phyloP scores from a whole-genome alignment of 371 early-diverging fungal genomes.

The Catenaria anguillulae region DNA sequence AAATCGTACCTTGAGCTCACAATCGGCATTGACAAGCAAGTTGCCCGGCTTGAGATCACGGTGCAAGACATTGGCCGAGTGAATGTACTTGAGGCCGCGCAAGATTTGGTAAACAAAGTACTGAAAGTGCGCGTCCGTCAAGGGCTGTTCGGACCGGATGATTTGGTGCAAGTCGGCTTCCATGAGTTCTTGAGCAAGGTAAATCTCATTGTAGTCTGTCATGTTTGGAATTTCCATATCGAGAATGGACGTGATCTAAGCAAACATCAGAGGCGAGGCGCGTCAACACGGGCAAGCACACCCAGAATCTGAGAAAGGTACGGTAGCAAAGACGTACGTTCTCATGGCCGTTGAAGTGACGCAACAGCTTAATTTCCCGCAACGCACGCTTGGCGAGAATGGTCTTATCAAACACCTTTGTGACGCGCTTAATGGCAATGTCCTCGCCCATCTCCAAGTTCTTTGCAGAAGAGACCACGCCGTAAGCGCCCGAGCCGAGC shows the following conservation, averaged over 20 bases:
- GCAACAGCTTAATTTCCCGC: conserved; percentile 74
- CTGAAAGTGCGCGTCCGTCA: conserved; percentile 94
- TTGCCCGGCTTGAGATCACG: conserved; percentile 96
- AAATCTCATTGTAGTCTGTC: conserved; percentile 71
- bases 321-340: conserved; percentile 49
- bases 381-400: conserved; percentile 73
- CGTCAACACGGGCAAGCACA: no score
- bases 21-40: conserved; percentile 92
- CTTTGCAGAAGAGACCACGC: conserved; percentile 67
- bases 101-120: conserved; percentile 96
- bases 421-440: conserved; percentile 85
- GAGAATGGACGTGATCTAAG: conserved; percentile 69
- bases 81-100: conserved; percentile 93
- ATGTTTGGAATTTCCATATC: conserved; percentile 69
- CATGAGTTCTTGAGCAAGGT: conserved; percentile 65
- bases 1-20: conserved; percentile 54
- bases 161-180: conserved; percentile 97
- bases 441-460: conserved; percentile 60
- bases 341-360: conserved; percentile 78
- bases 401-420: conserved; percentile 66
- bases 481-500: conserved; percentile 87
- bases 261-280: no score
- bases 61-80: conserved; percentile 96
- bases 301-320: neutral
- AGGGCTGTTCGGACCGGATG: conserved; percentile 85